Evolutionary conservation across 2,329 filamentous ascomycete species (phyloP), one percentile per base, ranked within the genome.

Genomic region (Colletotrichum sp.): DNA sequence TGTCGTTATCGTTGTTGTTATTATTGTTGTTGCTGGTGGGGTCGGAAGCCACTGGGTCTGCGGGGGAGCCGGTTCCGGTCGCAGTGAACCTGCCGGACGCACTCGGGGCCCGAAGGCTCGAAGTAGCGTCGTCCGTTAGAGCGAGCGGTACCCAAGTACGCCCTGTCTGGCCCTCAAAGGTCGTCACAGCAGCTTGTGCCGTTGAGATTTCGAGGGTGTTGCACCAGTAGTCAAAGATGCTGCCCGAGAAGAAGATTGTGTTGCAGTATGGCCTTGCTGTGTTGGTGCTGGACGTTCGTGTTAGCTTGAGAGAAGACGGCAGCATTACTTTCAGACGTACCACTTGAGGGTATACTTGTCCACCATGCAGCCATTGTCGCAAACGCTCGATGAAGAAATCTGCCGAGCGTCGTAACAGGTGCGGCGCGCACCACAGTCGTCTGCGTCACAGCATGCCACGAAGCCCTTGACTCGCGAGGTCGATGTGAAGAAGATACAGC

Each of bases 221-320:
- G 80, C 88, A 90, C 80, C 84, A 88, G 78, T 85, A 90, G 78
- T 89, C 88, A 28, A 81, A 80, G 64, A 89, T 82, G 18, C 84
- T 83, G 21, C 81, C 82, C 5, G 82, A 80, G 78, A 88, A 89
- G 1, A 83, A 83, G 32, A 88, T 81, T 5, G 88, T 89, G 72
- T 87, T 87, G 81, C 89, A 90, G 77, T 82, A 89, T 1, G 85
- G 85, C 3, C 78, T 77, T 3, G 65, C 75, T 0, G 79, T 76
- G 15, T 81, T 80, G 30, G 87, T 87, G 76, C 87, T 89, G 69
- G 28, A 34, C n/a, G 70, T n/a, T 9, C 55, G 66, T 59, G 79
- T 82, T 78, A 81, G 79, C 44, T 32, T 28, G 21, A 16, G 34
- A n/a, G n/a, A 21, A 49, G 3, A 26, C 10, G 49, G 21, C 13